These are phyloP conservation scores for Ammopiptanthus mongolicus DNA, from an alignment of 306 rosid genomes.

Conservation along the genomic window DNA sequence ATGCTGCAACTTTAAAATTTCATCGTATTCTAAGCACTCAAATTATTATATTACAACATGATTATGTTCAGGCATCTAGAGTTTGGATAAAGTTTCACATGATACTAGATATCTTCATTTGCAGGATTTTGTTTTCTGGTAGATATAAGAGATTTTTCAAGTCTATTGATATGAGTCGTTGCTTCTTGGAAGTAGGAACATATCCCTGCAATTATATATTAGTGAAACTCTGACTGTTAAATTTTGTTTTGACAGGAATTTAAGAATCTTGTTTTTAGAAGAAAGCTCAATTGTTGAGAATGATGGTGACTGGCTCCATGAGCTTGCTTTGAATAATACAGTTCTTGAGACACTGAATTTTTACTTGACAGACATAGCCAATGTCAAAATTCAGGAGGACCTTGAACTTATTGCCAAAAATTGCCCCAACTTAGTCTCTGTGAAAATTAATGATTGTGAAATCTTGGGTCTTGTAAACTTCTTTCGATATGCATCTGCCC, in stretches of 20 bases:
- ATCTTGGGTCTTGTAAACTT: constrained; percentile 59
- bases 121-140: neutral
- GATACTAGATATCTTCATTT: neutral
- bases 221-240: neutral
- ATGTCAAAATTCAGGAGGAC: constrained; percentile 63
- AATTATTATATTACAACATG: neutral
- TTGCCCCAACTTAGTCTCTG: constrained; percentile 63
- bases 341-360: constrained; percentile 81
- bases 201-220: neutral
- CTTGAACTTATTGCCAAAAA: constrained; percentile 83
- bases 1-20: neutral
- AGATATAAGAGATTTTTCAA: neutral
- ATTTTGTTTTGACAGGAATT: constrained; percentile 47
- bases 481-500: constrained; percentile 55
- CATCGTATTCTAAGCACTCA: neutral
- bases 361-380: constrained; percentile 68
- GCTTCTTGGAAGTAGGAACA: neutral
- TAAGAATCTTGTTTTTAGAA: constrained; percentile 77
- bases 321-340: constrained; percentile 78
- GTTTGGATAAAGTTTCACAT: neutral
- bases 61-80: neutral
- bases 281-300: constrained; percentile 61
- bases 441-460: constrained; percentile 78
- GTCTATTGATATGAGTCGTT: neutral
- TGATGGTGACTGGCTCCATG: constrained; percentile 84